Percentiles rank a stretch among this genome's conserved stretches.
Evolutionary conservation across 2,329 filamentous ascomycete species (phyloP).

Genomic region (Curvularia hawaiiensis): DNA sequence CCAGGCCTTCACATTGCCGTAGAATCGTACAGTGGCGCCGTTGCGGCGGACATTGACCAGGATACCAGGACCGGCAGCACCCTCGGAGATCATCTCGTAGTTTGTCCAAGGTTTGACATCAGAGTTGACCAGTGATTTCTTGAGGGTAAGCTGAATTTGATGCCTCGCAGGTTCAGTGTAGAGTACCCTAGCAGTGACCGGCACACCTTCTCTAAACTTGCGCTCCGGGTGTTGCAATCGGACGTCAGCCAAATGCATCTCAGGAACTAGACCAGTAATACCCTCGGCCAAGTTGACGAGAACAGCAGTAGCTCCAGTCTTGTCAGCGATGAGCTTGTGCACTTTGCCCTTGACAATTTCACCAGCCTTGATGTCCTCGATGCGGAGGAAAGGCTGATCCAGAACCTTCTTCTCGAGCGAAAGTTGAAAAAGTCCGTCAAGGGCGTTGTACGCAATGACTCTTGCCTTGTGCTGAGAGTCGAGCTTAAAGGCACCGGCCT

Average conservation of each 20-base stretch:
- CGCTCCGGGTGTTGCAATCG: conserved; percentile 90
- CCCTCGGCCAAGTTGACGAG: conserved; percentile 85
- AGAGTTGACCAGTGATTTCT: conserved; percentile 92
- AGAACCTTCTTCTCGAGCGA: conserved; percentile 83
- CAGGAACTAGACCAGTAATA: conserved; percentile 85
- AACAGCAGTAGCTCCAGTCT: conserved; percentile 78
- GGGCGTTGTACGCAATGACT: conserved; percentile 81
- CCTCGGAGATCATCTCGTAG: conserved; percentile 74
- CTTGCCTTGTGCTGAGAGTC: conserved; percentile 81
- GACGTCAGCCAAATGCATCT: conserved; percentile 87
- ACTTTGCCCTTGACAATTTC: conserved; percentile 81
- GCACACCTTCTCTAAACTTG: conserved; percentile 87
- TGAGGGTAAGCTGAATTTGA: conserved; percentile 85
- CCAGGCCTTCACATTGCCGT: conserved; percentile 81
- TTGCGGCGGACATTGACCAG: conserved; percentile 78
- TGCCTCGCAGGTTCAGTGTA: conserved; percentile 77
- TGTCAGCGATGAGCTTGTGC: conserved; percentile 80
- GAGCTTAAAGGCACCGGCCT: conserved; percentile 76
- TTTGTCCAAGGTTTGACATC: conserved; percentile 79
- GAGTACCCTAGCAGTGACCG: conserved; percentile 83
- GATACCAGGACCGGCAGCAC: conserved; percentile 82
- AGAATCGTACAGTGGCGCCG: conserved; percentile 93
- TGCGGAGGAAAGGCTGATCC: conserved; percentile 85
- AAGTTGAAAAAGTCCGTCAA: conserved; percentile 85
- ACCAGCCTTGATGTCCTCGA: conserved; percentile 87